These are phyloP conservation scores for Candida insectalens DNA, from an alignment of 805 yeast genomes.

Conservation along the genomic window DNA sequence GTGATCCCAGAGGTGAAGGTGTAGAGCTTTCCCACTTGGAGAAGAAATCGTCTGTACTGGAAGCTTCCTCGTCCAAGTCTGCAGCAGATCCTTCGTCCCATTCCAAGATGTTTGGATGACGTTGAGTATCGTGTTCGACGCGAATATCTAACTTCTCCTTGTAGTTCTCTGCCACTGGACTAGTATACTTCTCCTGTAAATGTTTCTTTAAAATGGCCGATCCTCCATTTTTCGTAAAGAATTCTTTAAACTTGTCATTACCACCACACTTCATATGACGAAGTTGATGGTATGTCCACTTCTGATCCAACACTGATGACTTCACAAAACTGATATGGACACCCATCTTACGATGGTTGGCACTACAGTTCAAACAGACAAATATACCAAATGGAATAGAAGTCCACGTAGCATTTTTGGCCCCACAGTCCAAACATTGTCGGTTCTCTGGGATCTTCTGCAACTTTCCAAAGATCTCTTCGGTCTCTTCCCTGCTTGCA, in stretches of 20 bases:
- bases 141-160: slow-evolving; percentile 68
- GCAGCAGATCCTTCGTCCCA: slow-evolving; percentile 37
- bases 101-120: slow-evolving; percentile 66
- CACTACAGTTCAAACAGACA: slow-evolving; percentile 89
- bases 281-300: slow-evolving; percentile 87
- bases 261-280: slow-evolving; percentile 94
- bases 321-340: slow-evolving; percentile 94
- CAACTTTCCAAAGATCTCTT: slow-evolving; percentile 52
- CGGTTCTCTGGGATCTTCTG: slow-evolving; percentile 65
- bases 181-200: slow-evolving; percentile 70
- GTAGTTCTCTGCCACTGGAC: slow-evolving; percentile 71
- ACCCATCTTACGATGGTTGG: slow-evolving; percentile 91
- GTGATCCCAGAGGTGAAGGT: slow-evolving; percentile 37
- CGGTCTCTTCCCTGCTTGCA: slow-evolving; percentile 64
- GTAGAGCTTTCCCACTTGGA: slow-evolving; percentile 74
- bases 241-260: slow-evolving; percentile 77
- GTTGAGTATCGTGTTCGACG: slow-evolving; percentile 53
- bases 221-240: slow-evolving; percentile 79
- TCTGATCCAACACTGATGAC: slow-evolving; percentile 74
- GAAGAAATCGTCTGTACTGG: slow-evolving; percentile 75
- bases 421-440: slow-evolving; percentile 85
- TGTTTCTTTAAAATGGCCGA: slow-evolving; percentile 56
- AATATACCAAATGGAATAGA: slow-evolving; percentile 93
- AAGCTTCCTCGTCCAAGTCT: slow-evolving; percentile 45
- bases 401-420: slow-evolving; percentile 97